These are phyloP conservation scores for Casuarina equisetifolia DNA, from an alignment of 306 rosid genomes.

Conservation along the genomic window DNA sequence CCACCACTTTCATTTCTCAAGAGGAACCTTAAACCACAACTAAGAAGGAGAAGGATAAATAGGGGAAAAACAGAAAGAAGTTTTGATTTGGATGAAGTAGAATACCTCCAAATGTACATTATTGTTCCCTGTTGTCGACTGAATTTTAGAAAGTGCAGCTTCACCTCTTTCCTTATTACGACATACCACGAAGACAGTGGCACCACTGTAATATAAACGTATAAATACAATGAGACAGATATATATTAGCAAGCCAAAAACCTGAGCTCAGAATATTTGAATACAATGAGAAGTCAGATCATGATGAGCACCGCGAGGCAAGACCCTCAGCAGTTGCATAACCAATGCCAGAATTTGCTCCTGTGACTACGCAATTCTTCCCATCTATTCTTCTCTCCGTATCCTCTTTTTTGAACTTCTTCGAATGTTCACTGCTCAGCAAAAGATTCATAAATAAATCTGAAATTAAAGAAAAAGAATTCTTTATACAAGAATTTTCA, in stretches of 20 bases:
- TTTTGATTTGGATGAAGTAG: background rate
- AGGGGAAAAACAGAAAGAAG: background rate
- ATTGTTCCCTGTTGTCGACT: slow-evolving; percentile 64
- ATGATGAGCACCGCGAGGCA: slow-evolving; percentile 65
- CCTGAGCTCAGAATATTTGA: background rate
- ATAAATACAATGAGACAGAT: background rate
- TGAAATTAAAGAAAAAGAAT: background rate
- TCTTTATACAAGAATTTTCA: background rate
- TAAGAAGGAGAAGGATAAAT: background rate
- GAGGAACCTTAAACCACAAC: slow-evolving; percentile 3
- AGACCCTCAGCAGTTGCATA: slow-evolving; percentile 86
- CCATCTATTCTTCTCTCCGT: slow-evolving; percentile 52
- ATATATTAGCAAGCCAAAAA: background rate
- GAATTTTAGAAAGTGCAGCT: slow-evolving; percentile 79
- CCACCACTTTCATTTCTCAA: too few species aligned
- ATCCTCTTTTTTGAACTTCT: slow-evolving; percentile 75
- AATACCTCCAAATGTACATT: slow-evolving; percentile 82
- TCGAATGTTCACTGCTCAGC: slow-evolving; percentile 65
- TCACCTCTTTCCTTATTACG: slow-evolving; percentile 89
- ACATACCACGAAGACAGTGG: slow-evolving; percentile 77
- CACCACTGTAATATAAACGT: slow-evolving; percentile 53
- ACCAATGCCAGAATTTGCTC: slow-evolving; percentile 97
- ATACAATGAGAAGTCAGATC: slow-evolving; percentile 12
- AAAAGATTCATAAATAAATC: slow-evolving; percentile 8
- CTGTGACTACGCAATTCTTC: slow-evolving; percentile 88